Evolutionary conservation across 768 basidiomycete species (phyloP).

Genomic region (Polyporus arcularius): DNA sequence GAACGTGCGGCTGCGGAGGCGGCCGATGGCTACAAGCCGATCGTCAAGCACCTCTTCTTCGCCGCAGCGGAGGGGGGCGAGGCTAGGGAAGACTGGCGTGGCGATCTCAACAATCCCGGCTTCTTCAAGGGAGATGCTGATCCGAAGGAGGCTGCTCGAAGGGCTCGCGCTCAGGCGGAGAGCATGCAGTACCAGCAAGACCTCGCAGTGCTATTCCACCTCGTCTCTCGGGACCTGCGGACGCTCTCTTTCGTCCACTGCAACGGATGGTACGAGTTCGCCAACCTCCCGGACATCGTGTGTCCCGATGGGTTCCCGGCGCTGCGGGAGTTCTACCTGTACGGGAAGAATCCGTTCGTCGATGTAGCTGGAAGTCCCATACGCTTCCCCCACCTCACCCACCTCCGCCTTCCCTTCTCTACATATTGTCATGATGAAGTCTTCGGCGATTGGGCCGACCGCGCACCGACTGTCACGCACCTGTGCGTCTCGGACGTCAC

Average conservation of each 20-base stretch:
- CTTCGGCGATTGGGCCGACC: neutral
- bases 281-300: neutral
- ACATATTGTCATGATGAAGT: neutral
- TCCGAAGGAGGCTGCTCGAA: neutral
- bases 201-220: neutral
- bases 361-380: neutral
- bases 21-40: neutral
- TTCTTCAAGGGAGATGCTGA: no score
- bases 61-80: neutral
- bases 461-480: neutral
- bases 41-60: neutral
- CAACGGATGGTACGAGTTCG: neutral
- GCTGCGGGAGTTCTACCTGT: neutral
- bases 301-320: neutral
- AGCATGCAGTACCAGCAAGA: neutral
- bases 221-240: neutral
- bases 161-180: neutral
- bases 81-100: neutral
- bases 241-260: neutral
- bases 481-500: neutral
- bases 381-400: no score
- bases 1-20: neutral
- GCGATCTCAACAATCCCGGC: neutral
- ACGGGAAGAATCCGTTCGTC: neutral
- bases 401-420: no score